phyloP scores from a whole-genome alignment of 1,284 basidiomycete species.

The Hypsizygus ulmarius region DNA sequence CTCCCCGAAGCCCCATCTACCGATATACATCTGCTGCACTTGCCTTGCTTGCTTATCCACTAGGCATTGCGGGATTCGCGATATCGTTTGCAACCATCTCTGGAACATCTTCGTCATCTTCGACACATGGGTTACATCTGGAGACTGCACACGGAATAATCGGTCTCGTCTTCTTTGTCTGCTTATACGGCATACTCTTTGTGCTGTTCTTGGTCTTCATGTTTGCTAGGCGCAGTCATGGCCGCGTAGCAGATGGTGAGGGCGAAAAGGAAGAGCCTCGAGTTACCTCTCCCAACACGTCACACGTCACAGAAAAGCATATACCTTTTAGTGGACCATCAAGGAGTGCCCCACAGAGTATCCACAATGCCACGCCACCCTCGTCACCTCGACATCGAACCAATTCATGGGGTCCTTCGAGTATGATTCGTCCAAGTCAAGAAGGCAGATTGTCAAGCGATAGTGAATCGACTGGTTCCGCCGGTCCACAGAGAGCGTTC shows the following conservation, averaged over 20 bases:
- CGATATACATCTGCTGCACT: conserved; percentile 37
- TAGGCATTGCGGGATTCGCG: conserved; percentile 60
- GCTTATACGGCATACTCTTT: conserved; percentile 56
- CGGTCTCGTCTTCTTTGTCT: conserved; percentile 59
- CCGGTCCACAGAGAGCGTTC: conserved; percentile 50
- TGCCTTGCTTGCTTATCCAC: conserved; percentile 51
- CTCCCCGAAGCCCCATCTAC: conserved; percentile 21
- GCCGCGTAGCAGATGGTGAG: conserved; percentile 16
- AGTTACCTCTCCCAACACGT: conserved; percentile 40
- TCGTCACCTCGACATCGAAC: conserved; percentile 45
- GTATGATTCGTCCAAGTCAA: conserved; percentile 41
- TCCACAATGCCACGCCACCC: conserved; percentile 41
- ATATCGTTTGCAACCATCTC: conserved; percentile 60
- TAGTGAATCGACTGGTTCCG: conserved; percentile 44
- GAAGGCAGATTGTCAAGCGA: conserved; percentile 50
- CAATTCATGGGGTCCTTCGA: conserved; percentile 53
- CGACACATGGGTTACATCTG: conserved; percentile 37
- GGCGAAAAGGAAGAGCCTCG: conserved; percentile 24
- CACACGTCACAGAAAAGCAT: conserved; percentile 29
- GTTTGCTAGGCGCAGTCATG: conserved; percentile 18
- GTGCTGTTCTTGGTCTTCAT: conserved; percentile 36
- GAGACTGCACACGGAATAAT: conserved; percentile 60
- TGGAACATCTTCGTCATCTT: conserved; percentile 12
- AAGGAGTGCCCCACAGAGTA: conserved; percentile 36
- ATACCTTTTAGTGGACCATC: conserved; percentile 26